These are phyloP conservation scores for Sedum album DNA, from an alignment of 164 flowering plant genomes.

Conservation along the genomic window DNA sequence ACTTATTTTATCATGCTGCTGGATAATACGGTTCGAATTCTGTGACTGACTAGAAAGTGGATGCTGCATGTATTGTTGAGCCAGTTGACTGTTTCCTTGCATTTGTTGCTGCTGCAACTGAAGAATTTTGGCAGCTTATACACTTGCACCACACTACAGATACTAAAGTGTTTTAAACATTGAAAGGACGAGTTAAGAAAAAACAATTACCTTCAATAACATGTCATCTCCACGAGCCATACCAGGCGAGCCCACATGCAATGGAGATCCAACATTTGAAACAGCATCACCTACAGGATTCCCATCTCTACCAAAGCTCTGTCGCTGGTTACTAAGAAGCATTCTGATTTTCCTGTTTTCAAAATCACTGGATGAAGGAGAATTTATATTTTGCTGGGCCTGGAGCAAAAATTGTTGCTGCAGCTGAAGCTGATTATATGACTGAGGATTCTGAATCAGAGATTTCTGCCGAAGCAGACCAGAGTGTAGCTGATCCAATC, in stretches of 20 bases:
- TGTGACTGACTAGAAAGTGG: conserved; percentile 29
- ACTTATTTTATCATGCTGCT: conserved; percentile 28
- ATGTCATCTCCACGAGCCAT: conserved; percentile 30
- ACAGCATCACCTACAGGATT: conserved; percentile 21
- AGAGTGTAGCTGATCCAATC: conserved; percentile 25
- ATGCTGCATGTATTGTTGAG: conserved; percentile 25
- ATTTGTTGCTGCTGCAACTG: conserved; percentile 33
- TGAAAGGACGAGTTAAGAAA: neutral
- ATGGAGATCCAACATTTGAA: conserved; percentile 22
- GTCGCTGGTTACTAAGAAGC: conserved; percentile 21
- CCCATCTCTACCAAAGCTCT: conserved; percentile 28
- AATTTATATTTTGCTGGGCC: conserved; percentile 26
- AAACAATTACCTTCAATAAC: conserved; percentile 24
- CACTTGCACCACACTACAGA: neutral
- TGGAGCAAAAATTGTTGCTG: conserved; percentile 39
- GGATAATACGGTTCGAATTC: conserved; percentile 19
- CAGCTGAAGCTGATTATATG: conserved; percentile 26
- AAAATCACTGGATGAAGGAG: conserved; percentile 26
- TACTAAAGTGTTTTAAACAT: neutral
- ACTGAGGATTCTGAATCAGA: conserved; percentile 26
- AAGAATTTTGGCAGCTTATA: neutral
- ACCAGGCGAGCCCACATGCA: conserved; percentile 36
- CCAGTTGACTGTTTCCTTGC: conserved; percentile 20
- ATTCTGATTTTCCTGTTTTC: conserved; percentile 27
- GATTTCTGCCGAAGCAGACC: conserved; percentile 26